Conservation (phyloP, 139 green algal genomes). For the Coccomyxa sp. region DNA sequence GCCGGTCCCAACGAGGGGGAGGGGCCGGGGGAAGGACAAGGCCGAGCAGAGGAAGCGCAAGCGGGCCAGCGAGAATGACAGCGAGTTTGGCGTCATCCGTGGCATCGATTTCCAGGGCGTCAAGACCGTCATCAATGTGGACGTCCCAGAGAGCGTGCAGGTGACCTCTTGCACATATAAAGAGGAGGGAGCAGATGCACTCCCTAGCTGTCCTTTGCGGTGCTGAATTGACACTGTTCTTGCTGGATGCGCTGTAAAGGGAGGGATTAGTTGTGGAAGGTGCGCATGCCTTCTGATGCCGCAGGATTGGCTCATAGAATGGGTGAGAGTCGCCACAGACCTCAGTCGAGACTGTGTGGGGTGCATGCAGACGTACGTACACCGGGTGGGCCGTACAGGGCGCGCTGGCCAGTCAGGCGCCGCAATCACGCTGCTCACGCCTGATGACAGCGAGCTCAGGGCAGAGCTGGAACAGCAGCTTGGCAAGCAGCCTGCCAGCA, state of each 20-base stretch:
- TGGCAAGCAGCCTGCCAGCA: neutral
- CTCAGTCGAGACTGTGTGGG: neutral
- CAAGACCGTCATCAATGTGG: conserved; percentile 85
- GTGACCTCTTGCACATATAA: neutral
- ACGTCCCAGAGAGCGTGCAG: conserved; percentile 54
- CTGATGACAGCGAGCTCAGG: conserved; percentile 8
- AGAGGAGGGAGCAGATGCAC: too few relatives aligned
- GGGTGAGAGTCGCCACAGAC: too few relatives aligned
- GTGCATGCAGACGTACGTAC: conserved; percentile 63
- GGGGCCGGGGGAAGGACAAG: conserved; percentile 10
- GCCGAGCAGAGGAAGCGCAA: conserved; percentile 26
- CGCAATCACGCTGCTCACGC: conserved; percentile 60
- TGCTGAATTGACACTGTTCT: too few relatives aligned
- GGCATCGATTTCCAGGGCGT: conserved; percentile 98
- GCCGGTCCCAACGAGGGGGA: neutral
- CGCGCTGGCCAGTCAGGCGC: conserved; percentile 66
- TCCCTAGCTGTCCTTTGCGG: too few relatives aligned
- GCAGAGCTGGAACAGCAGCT: conserved; percentile 4
- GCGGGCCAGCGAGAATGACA: conserved; percentile 34
- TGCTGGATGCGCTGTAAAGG: too few relatives aligned
- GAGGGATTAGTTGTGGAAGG: too few relatives aligned
- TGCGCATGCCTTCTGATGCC: too few relatives aligned
- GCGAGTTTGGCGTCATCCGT: conserved; percentile 93
- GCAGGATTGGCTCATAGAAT: too few relatives aligned
- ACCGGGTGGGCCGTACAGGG: conserved; percentile 88